Conservation (phyloP, 2,329 filamentous ascomycete species). For the Berkeleyomyces basicola region DNA sequence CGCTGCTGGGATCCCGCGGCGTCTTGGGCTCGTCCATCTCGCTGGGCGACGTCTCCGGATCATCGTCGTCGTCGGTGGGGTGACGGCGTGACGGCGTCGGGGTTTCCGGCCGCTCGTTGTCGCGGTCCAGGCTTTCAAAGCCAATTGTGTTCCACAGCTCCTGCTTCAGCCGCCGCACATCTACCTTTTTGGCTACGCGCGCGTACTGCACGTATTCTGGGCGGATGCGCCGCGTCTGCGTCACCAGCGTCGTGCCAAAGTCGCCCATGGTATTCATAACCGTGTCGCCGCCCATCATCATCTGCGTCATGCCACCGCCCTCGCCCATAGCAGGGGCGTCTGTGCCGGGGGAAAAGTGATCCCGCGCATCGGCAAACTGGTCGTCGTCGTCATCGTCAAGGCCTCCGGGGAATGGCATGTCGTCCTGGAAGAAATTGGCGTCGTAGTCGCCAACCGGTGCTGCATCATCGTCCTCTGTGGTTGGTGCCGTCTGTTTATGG, state of each 20-base stretch:
- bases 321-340: conserved; percentile 33
- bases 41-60: neutral
- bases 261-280: conserved; percentile 29
- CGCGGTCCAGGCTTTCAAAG: conserved; percentile 33
- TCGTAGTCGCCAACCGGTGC: conserved; percentile 68
- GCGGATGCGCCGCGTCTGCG: conserved; percentile 42
- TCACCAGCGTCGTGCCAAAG: conserved; percentile 52
- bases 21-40: conserved; percentile 18
- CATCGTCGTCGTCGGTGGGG: neutral
- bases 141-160: conserved; percentile 53
- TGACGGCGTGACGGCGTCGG: conserved; percentile 17
- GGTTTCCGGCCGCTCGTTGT: conserved; percentile 17
- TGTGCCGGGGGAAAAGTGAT: conserved; percentile 55
- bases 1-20: conserved; percentile 16
- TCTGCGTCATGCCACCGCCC: conserved; percentile 31
- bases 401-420: conserved; percentile 47
- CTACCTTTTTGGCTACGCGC: conserved; percentile 53
- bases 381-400: conserved; percentile 52
- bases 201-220: conserved; percentile 58
- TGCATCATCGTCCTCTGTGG: conserved; percentile 29
- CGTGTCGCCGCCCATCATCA: conserved; percentile 34
- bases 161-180: conserved; percentile 51
- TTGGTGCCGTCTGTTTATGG: conserved; percentile 38
- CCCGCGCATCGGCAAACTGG: conserved; percentile 65
- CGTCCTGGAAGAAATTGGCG: conserved; percentile 93